phyloP scores from a whole-genome alignment of 2,329 filamentous ascomycete genomes.

The Parascedosporium putredinis region DNA sequence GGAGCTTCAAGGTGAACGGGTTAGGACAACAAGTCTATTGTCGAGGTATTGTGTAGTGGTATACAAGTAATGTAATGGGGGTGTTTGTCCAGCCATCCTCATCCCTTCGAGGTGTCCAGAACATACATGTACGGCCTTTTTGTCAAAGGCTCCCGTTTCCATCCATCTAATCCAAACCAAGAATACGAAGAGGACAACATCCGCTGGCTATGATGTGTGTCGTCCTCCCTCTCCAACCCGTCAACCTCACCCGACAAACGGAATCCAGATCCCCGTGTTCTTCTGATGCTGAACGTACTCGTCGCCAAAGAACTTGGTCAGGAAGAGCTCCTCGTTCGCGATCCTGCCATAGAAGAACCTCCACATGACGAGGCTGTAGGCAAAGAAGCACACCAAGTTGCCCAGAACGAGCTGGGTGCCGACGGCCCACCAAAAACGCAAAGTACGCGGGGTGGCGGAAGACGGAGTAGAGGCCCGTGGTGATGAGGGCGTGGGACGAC shows the following conservation, averaged over 20 bases:
- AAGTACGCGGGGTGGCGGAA: conserved; percentile 90
- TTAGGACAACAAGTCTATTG: too few species aligned
- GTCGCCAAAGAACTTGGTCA: conserved; percentile 73
- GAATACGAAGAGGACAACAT: too few species aligned
- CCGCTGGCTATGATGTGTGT: too few species aligned
- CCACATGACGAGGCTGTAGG: conserved; percentile 70
- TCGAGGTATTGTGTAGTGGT: too few species aligned
- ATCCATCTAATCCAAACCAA: too few species aligned
- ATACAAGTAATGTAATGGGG: too few species aligned
- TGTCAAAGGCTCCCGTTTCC: too few species aligned
- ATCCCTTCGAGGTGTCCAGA: too few species aligned
- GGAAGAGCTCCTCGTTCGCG: conserved; percentile 62
- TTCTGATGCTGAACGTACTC: conserved; percentile 68
- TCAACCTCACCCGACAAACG: conserved; percentile 40
- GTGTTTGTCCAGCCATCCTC: too few species aligned
- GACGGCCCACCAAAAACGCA: conserved; percentile 97
- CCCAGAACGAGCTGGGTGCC: conserved; percentile 86
- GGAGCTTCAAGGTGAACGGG: too few species aligned
- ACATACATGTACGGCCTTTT: too few species aligned
- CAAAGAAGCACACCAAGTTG: conserved; percentile 68
- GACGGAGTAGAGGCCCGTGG: conserved; percentile 63
- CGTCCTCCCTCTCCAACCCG: too few species aligned
- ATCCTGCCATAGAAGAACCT: conserved; percentile 73
- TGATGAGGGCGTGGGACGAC: conserved; percentile 68
- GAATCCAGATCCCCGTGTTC: conserved; percentile 67